Conservation (phyloP, 306 rosid genomes). For the Cercis canadensis region DNA sequence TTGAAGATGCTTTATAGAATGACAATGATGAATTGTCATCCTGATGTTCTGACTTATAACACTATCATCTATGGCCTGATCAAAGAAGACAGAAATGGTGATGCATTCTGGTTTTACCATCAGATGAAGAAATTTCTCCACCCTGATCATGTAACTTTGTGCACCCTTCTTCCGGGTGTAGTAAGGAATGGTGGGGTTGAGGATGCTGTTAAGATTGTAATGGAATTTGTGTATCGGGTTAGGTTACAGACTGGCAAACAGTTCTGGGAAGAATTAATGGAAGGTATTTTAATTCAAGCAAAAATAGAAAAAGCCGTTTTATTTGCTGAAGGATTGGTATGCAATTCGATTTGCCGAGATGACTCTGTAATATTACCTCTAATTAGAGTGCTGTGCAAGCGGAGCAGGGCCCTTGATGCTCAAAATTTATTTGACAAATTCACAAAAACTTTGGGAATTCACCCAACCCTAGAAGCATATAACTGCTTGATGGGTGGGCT, state of each 20-base stretch:
- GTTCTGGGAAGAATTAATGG: conserved; percentile 83
- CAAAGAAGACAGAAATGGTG: conserved; percentile 60
- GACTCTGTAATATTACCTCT: conserved; percentile 72
- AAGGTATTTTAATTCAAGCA: conserved; percentile 70
- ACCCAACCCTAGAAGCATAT: conserved; percentile 70
- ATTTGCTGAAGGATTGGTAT: conserved; percentile 74
- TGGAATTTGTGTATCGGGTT: conserved; percentile 56
- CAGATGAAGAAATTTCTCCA: conserved; percentile 87
- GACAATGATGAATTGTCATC: conserved; percentile 72
- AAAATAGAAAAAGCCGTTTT: conserved; percentile 56
- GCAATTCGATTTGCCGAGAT: conserved; percentile 61
- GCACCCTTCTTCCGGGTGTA: conserved; percentile 85
- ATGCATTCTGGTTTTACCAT: conserved; percentile 94
- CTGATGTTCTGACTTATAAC: conserved; percentile 90
- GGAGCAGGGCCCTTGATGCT: conserved; percentile 68
- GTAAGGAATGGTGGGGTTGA: conserved; percentile 61
- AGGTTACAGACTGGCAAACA: conserved; percentile 49
- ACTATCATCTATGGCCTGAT: conserved; percentile 78
- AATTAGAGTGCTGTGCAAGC: conserved; percentile 65
- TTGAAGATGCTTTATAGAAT: conserved; percentile 71
- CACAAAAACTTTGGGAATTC: conserved; percentile 62
- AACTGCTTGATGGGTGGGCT: conserved; percentile 85
- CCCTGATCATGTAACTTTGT: conserved; percentile 86
- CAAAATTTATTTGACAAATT: conserved; percentile 68
- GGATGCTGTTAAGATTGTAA: conserved; percentile 68